Percentiles rank a stretch among this genome's conserved stretches.
Evolutionary conservation across 2,329 filamentous ascomycete genomes (phyloP).

Genomic region (Hypomyces perniciosus): DNA sequence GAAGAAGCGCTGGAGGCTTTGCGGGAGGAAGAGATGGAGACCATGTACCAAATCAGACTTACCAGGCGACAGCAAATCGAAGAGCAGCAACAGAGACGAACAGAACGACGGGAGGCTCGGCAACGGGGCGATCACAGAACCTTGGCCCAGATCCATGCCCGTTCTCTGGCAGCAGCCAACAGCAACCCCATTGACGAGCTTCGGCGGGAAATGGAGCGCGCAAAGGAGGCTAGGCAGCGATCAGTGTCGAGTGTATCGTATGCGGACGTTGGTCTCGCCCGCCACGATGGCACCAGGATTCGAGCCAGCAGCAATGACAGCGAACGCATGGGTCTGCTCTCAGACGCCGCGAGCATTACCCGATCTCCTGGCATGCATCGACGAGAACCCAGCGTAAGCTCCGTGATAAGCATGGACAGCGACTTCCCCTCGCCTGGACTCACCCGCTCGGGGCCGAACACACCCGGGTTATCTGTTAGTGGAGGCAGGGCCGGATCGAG

Average conservation of each 20-base stretch:
- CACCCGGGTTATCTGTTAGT: conserved; percentile 27
- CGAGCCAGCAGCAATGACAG: conserved; percentile 68
- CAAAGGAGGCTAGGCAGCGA: conserved; percentile 56
- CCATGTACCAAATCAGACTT: conserved; percentile 80
- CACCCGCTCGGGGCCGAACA: conserved; percentile 35
- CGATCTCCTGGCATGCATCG: conserved; percentile 32
- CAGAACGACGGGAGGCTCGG: conserved; percentile 64
- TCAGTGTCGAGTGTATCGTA: conserved; percentile 72
- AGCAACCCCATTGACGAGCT: conserved; percentile 56
- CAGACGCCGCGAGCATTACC: conserved; percentile 61
- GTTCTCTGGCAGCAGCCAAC: conserved; percentile 42
- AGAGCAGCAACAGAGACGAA: conserved; percentile 71
- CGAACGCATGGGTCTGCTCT: conserved; percentile 64
- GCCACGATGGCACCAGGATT: conserved; percentile 70
- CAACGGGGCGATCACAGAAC: conserved; percentile 62
- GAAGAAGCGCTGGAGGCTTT: conserved; percentile 70
- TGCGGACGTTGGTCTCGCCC: conserved; percentile 66
- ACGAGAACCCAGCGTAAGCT: conserved; percentile 46
- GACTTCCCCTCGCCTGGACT: conserved; percentile 36
- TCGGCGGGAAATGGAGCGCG: conserved; percentile 48
- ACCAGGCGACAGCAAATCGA: conserved; percentile 68
- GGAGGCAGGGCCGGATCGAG: conserved; percentile 42
- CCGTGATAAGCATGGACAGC: conserved; percentile 49
- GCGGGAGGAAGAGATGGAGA: conserved; percentile 87
- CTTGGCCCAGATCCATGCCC: conserved; percentile 59